A percentile compares a stretch with the other conserved stretches of the same genome.
These are phyloP conservation scores for Chaetomium olivaceum DNA, from an alignment of 2,329 filamentous ascomycete genomes.

Conservation along the genomic window DNA sequence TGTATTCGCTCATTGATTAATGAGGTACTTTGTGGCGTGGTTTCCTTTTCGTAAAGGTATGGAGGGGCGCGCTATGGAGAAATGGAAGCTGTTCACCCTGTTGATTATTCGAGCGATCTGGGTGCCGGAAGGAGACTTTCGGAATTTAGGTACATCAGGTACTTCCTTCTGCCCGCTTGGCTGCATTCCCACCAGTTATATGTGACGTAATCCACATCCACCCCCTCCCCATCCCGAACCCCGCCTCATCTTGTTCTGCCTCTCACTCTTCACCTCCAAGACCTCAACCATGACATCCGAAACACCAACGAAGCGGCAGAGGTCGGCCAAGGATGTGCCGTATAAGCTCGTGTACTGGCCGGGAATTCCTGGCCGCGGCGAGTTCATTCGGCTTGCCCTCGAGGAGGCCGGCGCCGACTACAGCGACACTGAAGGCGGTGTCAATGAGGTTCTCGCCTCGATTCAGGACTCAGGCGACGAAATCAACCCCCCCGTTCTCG, in stretches of 20 bases:
- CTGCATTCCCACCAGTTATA: not conserved
- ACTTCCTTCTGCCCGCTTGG: too few relatives aligned
- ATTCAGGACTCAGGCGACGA: constrained; percentile 51
- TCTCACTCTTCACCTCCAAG: not conserved
- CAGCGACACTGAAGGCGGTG: constrained; percentile 61
- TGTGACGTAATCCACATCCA: not conserved
- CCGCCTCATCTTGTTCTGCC: not conserved
- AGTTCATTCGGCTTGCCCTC: constrained; percentile 70
- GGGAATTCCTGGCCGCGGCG: constrained; percentile 69
- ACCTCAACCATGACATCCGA: constrained; percentile 17
- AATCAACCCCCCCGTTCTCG: constrained; percentile 64
- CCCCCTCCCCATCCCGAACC: not conserved
- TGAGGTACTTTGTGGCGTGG: not conserved
- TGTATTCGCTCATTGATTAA: not conserved
- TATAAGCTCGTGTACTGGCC: constrained; percentile 75
- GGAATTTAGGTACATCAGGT: not conserved
- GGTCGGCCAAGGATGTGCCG: constrained; percentile 44
- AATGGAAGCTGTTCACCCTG: not conserved
- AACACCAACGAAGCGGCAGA: constrained; percentile 39
- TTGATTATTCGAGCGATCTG: not conserved
- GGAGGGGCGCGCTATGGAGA: not conserved
- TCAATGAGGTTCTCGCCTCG: constrained; percentile 50
- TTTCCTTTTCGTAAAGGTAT: too few relatives aligned
- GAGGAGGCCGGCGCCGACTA: constrained; percentile 68
- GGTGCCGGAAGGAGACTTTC: not conserved